Base-by-base conservation (phyloP, 192 early-diverging fungal species). In the Thamnidium elegans region DNA sequence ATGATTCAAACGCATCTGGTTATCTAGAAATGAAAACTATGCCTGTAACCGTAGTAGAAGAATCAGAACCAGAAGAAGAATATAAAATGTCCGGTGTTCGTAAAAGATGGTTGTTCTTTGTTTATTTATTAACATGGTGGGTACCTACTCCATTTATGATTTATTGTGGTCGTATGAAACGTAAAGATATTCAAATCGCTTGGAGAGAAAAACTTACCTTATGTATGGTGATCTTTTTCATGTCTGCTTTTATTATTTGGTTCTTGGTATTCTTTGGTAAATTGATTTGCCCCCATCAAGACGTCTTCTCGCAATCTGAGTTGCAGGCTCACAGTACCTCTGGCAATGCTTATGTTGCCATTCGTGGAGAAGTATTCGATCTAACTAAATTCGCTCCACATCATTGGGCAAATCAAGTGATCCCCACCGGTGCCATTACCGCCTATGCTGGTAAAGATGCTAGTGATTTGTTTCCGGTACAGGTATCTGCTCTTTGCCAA, bases 151-250 rank as follows among this genome's bases (percentile, higher is more conserved):
- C 62, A 34, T 83, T 75, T n/a, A 63, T 98, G 55, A 58, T 39
- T 11, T 83, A 73, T 67, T 89, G 90, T 69, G 92, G 92, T 14
- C 81, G 88, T 31, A 92, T 95, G 85, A 83, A 86, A 71, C 83
- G 86, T 52, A 80, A 74, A 19, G 91, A 92, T 68, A 77, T 93
- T 50, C 90, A 86, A 39, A 83, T 92, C 77, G 97, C 97, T 13
- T 99, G 97, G 97, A 85, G 97, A 54, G 97, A 99, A 75, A 98
- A 99, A 75, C 84, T 96, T 6, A 89, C 97, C 4, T 82, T 99
- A n/a, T 94, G 92, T 64, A 71, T 92, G 67, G 72, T 99, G 55
- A 93, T 96, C 43, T 78, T 88, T 19, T 81, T 94, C 52, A 69
- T 96, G 63, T 92, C 89, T 44, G 81, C 68, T n/a, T 71, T 89